These are phyloP conservation scores for Kurtzmaniella fragi DNA, from an alignment of 805 yeast genomes.

Conservation along the genomic window DNA sequence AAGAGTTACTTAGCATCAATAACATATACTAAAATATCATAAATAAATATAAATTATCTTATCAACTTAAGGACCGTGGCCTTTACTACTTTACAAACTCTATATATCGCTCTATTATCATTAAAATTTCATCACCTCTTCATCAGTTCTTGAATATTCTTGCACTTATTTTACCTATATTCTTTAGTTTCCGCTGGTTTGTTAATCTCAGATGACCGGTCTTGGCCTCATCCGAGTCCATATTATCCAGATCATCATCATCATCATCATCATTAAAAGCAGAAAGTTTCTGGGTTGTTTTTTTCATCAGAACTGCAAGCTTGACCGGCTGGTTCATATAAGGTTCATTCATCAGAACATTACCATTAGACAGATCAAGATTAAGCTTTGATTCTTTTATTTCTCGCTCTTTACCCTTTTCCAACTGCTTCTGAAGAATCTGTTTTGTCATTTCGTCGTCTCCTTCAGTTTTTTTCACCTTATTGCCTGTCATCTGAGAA, in stretches of 20 bases:
- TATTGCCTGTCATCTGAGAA: constrained; percentile 37
- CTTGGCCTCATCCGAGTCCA: neutral
- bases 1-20: constrained; percentile 11
- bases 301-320: no score
- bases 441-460: constrained; percentile 45
- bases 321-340: no score
- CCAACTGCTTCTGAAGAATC: constrained; percentile 50
- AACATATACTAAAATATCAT: neutral
- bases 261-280: constrained; percentile 9
- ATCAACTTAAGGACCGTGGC: no score
- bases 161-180: constrained; percentile 6
- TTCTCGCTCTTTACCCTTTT: constrained; percentile 28
- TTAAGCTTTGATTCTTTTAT: constrained; percentile 1
- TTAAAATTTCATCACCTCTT: no score
- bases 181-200: constrained; percentile 1
- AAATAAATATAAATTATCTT: neutral
- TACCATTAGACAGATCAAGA: no score
- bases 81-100: no score
- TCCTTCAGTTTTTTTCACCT: constrained; percentile 27
- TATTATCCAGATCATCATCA: constrained; percentile 4
- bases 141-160: constrained; percentile 3
- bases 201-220: no score
- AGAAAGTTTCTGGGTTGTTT: neutral
- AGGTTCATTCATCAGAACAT: no score
- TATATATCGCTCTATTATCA: no score